Base-by-base conservation (phyloP, 805 yeast species). In the Yamadazyma takamatsuzukensis region DNA sequence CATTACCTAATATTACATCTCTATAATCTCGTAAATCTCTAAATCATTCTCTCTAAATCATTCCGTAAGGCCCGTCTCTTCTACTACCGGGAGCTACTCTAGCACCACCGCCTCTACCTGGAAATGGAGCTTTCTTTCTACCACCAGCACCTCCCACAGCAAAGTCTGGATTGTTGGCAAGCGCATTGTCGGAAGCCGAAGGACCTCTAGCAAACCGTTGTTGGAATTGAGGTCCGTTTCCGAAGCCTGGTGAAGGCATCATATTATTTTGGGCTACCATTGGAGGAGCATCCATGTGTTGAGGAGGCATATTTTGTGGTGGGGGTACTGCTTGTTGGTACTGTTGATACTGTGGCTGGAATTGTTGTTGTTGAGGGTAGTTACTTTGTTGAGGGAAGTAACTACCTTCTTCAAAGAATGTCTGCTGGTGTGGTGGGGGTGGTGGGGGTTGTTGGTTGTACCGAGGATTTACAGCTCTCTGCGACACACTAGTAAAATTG, bases 401-500 rank as follows among this genome's bases (percentile, higher is more conserved):
- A 28, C 41, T 32, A 22, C 33, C 37, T 23, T 44, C 47, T 8
- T 33, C 36, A 7, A 38, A 39, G 12, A 18, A 18, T n/a, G 25
- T 40, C 12, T 36, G 44, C 18, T 47, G 45, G 24, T 43, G 40
- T 30, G 44, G 32, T 36, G 51, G 27, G 35, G 39, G 33, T 47
- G 48, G 53, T 21, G 34, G 18, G 15, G 29, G 39, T 18, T 34
- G 42, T 11, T 30, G 45, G 61, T 67, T 31, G 44, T 74, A 78
- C 17, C 63, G 57, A 12, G 83, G 84, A 47, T 83, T 83, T 11
- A 77, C 69, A 17, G 80, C 88, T 51, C 90, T 66, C 56, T 83
- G 90, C 6, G 89, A 80, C 2, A 83, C 84, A 32, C 87, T 78
- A 1, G 93, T 83, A 55, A 83, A 80, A 48, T 80, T 81, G 1